A percentile compares a stretch with the other conserved stretches of the same genome.
phyloP scores from a whole-genome alignment of 345 rosid species.

The Eucalyptus erythrocorys region DNA sequence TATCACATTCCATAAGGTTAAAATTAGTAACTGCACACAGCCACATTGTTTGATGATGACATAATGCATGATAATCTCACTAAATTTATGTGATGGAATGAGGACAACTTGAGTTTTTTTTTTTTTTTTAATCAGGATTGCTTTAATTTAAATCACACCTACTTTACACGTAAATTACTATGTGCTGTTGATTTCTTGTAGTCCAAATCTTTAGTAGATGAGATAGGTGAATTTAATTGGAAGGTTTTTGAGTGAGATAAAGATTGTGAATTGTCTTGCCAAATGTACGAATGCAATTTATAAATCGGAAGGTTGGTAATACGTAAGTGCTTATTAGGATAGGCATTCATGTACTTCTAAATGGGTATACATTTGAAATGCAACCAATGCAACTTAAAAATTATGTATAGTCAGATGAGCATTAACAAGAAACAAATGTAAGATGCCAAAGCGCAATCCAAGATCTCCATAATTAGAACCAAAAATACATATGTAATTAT shows the following conservation, averaged over 20 bases:
- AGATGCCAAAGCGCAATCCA: too few relatives aligned
- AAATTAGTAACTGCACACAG: neutral
- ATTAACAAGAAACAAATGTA: neutral
- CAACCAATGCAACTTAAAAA: neutral
- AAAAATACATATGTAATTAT: too few relatives aligned
- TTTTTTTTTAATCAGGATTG: neutral
- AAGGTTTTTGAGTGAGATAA: neutral
- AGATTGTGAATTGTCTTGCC: neutral
- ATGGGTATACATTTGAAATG: neutral
- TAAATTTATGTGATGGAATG: neutral
- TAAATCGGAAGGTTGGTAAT: neutral
- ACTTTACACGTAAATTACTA: neutral
- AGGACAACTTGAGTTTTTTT: neutral
- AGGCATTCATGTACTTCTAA: neutral
- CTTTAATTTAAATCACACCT: neutral
- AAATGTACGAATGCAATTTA: neutral
- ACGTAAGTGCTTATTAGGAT: neutral
- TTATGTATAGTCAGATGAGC: neutral
- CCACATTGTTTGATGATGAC: neutral
- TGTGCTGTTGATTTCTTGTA: neutral
- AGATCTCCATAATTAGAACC: too few relatives aligned
- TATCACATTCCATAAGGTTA: neutral
- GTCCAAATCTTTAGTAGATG: neutral
- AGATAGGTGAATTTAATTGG: neutral
- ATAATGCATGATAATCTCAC: neutral